Evolutionary conservation across 352 stramenopile species (phyloP), one percentile per base, ranked within the genome.

Genomic region (Phytopythium litorale): DNA sequence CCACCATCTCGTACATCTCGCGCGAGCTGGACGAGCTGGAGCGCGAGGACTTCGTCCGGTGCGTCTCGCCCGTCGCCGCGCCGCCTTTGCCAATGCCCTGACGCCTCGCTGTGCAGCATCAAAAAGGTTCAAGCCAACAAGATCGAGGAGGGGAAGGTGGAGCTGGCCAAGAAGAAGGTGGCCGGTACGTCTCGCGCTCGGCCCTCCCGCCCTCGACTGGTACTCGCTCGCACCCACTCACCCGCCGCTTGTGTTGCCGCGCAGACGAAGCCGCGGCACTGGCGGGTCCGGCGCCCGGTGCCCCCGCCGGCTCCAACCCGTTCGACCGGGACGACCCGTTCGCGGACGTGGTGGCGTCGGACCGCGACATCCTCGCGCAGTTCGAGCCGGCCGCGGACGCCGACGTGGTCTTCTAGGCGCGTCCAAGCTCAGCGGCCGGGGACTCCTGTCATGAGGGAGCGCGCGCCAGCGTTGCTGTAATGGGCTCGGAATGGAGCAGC

Each of bases 51-150:
- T 97, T 97, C 40, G 84, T 93, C 52, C 80, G 84, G 81, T 93
- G 58, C 15, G 75, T 75, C 30, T 23, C 1, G 21, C 19, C 33
- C 4, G 11, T 21, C 28, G 15, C 25, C 55, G 6, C 12, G 2
- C 28, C 28, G 28, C 28, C 28, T 30, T 4, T 30, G 28, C 28
- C 28, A 30, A 30, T 30, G 28, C 28, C 28, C 28, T 30, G 28
- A 30, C 28, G 28, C 28, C 28, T 4, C 28, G 28, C n/a, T 6
- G 35, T 33, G 78, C 62, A 93, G 85, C 42, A 96, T 99, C 55
- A 99, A 99, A 76, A 98, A 99, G 68, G 96, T 99, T 21, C 93
- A 99, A 73, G 89, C 87, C 46, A 99, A 99, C 79, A 99, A 99
- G 81, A 73, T 98, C 69, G 83, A 90, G 33, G 82, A 91, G 56